Evolutionary conservation across 129 eudicot species (phyloP).

Genomic region (Flaveria bidentis): DNA sequence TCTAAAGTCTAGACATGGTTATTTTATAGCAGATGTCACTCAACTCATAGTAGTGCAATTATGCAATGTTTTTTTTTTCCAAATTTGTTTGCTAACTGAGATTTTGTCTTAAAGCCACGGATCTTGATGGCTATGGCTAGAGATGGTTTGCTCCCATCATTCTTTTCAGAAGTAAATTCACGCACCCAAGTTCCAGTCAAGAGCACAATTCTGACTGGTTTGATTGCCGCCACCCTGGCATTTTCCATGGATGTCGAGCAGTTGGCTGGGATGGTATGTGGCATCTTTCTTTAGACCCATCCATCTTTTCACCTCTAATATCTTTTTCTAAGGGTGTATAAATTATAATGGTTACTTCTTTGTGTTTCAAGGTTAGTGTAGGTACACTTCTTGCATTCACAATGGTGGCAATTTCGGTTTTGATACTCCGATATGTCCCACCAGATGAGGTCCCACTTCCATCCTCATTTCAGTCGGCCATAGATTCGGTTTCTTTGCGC

Average conservation of each 20-base stretch:
- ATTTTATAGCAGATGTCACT: neutral
- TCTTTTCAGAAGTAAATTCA: constrained; percentile 73
- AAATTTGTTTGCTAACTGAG: neutral
- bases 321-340: neutral
- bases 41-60: neutral
- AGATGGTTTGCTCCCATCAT: constrained; percentile 91
- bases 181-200: constrained; percentile 85
- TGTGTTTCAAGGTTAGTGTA: constrained; percentile 81
- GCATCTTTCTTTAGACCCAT: neutral
- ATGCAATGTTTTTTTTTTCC: neutral
- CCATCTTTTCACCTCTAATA: neutral
- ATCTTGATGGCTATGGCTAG: constrained; percentile 99
- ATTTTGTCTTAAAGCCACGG: constrained; percentile 64
- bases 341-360: constrained; percentile 2
- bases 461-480: constrained; percentile 82
- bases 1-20: neutral
- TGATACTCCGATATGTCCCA: constrained; percentile 91
- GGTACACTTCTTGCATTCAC: constrained; percentile 99
- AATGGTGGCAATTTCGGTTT: constrained; percentile 85
- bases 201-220: constrained; percentile 77
- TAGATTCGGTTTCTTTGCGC: constrained; percentile 69
- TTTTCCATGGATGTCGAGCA: constrained; percentile 90
- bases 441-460: constrained; percentile 96
- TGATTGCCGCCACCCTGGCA: constrained; percentile 72
- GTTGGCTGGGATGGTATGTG: constrained; percentile 94